A percentile compares a stretch with the other conserved stretches of the same genome.
These are phyloP conservation scores for Leucogyrophana mollusca DNA, from an alignment of 768 basidiomycete genomes.

Conservation along the genomic window DNA sequence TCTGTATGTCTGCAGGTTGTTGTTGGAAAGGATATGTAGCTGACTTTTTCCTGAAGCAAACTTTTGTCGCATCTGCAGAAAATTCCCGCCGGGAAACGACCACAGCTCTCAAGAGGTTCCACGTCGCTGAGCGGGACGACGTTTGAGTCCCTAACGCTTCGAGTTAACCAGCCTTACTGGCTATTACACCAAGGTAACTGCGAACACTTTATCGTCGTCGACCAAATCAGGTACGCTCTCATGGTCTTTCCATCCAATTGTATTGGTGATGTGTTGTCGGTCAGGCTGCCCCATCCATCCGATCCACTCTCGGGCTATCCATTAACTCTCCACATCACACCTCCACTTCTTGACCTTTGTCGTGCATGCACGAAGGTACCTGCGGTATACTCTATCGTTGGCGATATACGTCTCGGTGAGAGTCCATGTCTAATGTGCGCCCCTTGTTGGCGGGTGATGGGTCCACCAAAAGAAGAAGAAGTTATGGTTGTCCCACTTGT, in stretches of 20 bases:
- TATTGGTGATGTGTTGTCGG: conserved; percentile 3
- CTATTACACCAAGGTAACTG: conserved; percentile 79
- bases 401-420: conserved; percentile 74
- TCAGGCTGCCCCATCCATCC: conserved; percentile 55
- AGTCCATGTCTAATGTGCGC: conserved; percentile 74
- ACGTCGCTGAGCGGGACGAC: conserved; percentile 46
- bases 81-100: conserved; percentile 29
- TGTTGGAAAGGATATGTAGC: background rate
- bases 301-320: conserved; percentile 66
- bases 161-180: conserved; percentile 79
- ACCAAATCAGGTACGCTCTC: conserved; percentile 61
- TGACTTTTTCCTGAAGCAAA: conserved; percentile 36
- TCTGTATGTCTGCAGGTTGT: conserved; percentile 17
- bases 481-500: conserved; percentile 56
- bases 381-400: conserved; percentile 63
- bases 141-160: conserved; percentile 55
- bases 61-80: conserved; percentile 39
- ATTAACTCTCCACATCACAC: conserved; percentile 63
- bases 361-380: conserved; percentile 70
- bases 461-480: conserved; percentile 41
- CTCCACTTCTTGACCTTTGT: conserved; percentile 60
- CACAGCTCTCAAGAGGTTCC: conserved; percentile 35
- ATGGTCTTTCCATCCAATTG: conserved; percentile 1
- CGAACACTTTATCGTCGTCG: conserved; percentile 74
- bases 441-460: conserved; percentile 75